Evolutionary conservation across 1,284 basidiomycete genomes (phyloP).

Genomic region (Sporisorium reilianum): DNA sequence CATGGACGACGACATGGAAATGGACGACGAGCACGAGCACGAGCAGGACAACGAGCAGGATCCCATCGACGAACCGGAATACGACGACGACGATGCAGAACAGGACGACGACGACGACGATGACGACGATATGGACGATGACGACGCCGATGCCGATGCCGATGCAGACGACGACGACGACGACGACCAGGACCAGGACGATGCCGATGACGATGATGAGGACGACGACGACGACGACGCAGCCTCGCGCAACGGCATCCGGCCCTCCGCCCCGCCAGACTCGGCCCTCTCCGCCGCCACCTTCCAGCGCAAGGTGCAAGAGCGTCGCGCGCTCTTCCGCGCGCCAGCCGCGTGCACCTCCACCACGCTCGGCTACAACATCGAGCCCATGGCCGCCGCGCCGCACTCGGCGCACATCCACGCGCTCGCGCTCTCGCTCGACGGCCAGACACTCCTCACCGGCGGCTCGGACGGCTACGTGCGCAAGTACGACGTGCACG

Average conservation of each 20-base stretch:
- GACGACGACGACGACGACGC: slow-evolving; percentile 21
- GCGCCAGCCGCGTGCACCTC: slow-evolving; percentile 24
- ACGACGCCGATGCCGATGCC: slow-evolving; percentile 27
- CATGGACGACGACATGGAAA: slow-evolving; percentile 54
- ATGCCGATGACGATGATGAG: slow-evolving; percentile 20
- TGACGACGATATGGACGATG: slow-evolving; percentile 24
- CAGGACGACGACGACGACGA: slow-evolving; percentile 26
- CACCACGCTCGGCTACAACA: slow-evolving; percentile 65
- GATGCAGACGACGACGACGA: slow-evolving; percentile 25
- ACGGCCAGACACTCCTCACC: slow-evolving; percentile 87
- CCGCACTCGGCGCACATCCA: slow-evolving; percentile 89
- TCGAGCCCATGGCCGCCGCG: slow-evolving; percentile 93
- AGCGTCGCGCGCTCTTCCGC: slow-evolving; percentile 35
- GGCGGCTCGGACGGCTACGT: slow-evolving; percentile 95
- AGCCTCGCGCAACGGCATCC: slow-evolving; percentile 18
- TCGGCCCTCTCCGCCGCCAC: slow-evolving; percentile 28
- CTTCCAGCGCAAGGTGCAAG: slow-evolving; percentile 40
- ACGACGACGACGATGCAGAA: slow-evolving; percentile 32
- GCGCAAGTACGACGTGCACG: slow-evolving; percentile 90
- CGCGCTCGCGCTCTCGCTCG: slow-evolving; percentile 84
- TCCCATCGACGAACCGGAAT: slow-evolving; percentile 33
- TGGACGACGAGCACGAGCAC: slow-evolving; percentile 50
- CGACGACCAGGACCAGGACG: slow-evolving; percentile 28
- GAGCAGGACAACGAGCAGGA: slow-evolving; percentile 25
- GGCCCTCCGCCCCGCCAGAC: slow-evolving; percentile 15